phyloP scores from a whole-genome alignment of 2,329 filamentous ascomycete genomes.

The Huntiella omanensis region DNA sequence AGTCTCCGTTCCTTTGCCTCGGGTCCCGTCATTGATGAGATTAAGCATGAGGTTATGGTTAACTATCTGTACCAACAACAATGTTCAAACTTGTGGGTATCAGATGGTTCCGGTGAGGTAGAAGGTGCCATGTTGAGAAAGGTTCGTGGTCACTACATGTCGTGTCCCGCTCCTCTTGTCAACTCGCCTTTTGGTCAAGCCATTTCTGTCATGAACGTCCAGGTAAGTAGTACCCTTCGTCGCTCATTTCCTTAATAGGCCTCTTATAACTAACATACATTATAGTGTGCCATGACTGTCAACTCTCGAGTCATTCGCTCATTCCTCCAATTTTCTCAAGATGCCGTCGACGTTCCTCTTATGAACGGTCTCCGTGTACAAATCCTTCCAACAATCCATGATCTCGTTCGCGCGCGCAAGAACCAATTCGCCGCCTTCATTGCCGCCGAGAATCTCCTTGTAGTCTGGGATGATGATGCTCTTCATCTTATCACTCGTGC shows the following conservation, averaged over 20 bases:
- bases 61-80: slow-evolving; percentile 70
- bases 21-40: slow-evolving; percentile 42
- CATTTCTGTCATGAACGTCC: slow-evolving; percentile 51
- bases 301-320: slow-evolving; percentile 66
- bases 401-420: slow-evolving; percentile 52
- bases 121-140: slow-evolving; percentile 60
- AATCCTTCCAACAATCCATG: slow-evolving; percentile 52
- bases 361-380: slow-evolving; percentile 62
- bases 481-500: slow-evolving; percentile 50
- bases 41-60: slow-evolving; percentile 69
- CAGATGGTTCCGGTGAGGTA: slow-evolving; percentile 44
- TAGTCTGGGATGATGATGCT: slow-evolving; percentile 72
- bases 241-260: neutral
- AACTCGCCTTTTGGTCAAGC: slow-evolving; percentile 44
- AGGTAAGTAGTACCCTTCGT: slow-evolving; percentile 23
- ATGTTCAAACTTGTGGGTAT: slow-evolving; percentile 55
- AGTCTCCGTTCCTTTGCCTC: neutral
- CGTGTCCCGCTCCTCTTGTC: slow-evolving; percentile 47
- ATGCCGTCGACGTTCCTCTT: slow-evolving; percentile 55
- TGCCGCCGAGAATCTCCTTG: slow-evolving; percentile 46
- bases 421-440: slow-evolving; percentile 69
- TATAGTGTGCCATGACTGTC: slow-evolving; percentile 58
- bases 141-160: slow-evolving; percentile 47
- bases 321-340: slow-evolving; percentile 53
- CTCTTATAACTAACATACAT: neutral